These are phyloP conservation scores for Pulveroboletus sp. DNA, from an alignment of 768 basidiomycete genomes.

Conservation along the genomic window DNA sequence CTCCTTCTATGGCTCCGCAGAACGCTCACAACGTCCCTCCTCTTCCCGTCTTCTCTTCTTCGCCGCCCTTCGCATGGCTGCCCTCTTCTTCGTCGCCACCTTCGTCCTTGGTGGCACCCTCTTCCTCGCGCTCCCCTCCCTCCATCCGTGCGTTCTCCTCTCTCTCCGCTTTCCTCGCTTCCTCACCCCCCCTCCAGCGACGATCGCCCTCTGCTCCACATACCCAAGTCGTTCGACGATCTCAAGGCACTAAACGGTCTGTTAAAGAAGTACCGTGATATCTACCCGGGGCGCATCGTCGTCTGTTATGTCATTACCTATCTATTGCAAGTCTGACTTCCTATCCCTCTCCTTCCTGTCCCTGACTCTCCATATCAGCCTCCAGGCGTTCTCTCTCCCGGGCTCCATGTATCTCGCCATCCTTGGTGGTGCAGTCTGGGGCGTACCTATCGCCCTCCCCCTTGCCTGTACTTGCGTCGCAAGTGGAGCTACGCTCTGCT, in stretches of 20 bases:
- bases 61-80: slow-evolving; percentile 80
- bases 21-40: slow-evolving; percentile 32
- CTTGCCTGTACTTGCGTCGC: slow-evolving; percentile 93
- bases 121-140: slow-evolving; percentile 74
- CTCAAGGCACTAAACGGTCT: slow-evolving; percentile 81
- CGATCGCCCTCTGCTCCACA: slow-evolving; percentile 69
- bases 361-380: slow-evolving; percentile 41
- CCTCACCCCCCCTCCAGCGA: slow-evolving; percentile 41
- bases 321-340: slow-evolving; percentile 67
- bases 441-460: slow-evolving; percentile 77
- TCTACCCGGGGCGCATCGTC: slow-evolving; percentile 81
- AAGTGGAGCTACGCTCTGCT: slow-evolving; percentile 86
- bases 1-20: slow-evolving; percentile 48
- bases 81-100: slow-evolving; percentile 68
- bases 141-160: slow-evolving; percentile 60
- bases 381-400: slow-evolving; percentile 94
- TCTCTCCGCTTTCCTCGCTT: background rate
- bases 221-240: slow-evolving; percentile 86
- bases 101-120: slow-evolving; percentile 68
- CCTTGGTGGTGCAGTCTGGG: slow-evolving; percentile 94
- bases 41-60: slow-evolving; percentile 62
- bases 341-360: background rate
- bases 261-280: slow-evolving; percentile 87
- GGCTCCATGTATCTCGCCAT: slow-evolving; percentile 99
- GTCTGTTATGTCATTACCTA: slow-evolving; percentile 86